Conservation (phyloP, 164 flowering plant species). For the Euptelea pleiosperma region DNA sequence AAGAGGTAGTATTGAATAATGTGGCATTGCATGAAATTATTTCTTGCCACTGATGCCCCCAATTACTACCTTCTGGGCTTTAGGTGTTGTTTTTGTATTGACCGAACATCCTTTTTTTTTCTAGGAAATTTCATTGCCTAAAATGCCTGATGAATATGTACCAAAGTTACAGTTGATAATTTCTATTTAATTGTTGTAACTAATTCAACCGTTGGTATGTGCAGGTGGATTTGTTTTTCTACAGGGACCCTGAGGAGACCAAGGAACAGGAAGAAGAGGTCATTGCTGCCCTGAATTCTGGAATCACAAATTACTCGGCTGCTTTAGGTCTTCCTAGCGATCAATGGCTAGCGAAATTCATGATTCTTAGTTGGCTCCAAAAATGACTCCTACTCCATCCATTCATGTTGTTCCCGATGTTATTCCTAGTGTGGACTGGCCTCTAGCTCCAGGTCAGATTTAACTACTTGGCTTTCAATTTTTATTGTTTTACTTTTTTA, state of each 20-base stretch:
- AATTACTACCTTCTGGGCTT: too few relatives aligned
- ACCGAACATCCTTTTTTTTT: too few relatives aligned
- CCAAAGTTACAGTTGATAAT: too few relatives aligned
- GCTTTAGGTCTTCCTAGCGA: constrained; percentile 17
- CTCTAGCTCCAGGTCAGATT: constrained; percentile 34
- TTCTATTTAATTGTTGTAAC: too few relatives aligned
- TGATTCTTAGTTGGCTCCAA: constrained; percentile 41
- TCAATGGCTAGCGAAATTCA: constrained; percentile 35
- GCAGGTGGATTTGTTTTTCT: constrained; percentile 86
- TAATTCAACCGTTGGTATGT: constrained; percentile 9
- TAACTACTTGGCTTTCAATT: neutral
- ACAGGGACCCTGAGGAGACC: constrained; percentile 81
- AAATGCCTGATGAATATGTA: too few relatives aligned
- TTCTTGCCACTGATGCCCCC: too few relatives aligned
- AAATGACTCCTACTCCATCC: constrained; percentile 21
- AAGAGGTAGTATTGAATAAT: too few relatives aligned
- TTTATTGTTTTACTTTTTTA: too few relatives aligned
- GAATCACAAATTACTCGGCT: constrained; percentile 25
- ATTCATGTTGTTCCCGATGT: constrained; percentile 27
- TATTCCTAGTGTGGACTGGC: constrained; percentile 28
- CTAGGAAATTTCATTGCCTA: too few relatives aligned
- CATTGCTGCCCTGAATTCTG: constrained; percentile 34
- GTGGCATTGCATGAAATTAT: too few relatives aligned
- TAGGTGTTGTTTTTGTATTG: too few relatives aligned
- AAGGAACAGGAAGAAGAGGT: constrained; percentile 61